Base-by-base conservation (phyloP, 306 rosid genomes). In the Rosa lucieae region DNA sequence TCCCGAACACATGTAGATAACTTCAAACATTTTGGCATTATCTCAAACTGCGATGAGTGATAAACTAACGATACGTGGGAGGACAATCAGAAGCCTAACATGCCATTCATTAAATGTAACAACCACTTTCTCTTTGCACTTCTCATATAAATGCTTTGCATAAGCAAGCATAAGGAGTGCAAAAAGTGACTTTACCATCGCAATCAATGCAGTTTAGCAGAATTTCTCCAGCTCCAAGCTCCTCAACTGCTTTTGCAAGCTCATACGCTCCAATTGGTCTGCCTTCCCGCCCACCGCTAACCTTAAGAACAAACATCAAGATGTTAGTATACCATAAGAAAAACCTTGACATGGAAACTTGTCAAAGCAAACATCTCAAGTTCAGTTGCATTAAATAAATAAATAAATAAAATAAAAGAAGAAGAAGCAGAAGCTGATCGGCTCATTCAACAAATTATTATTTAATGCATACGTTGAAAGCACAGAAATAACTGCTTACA, bases 141-240 rank as follows among this genome's bases (percentile, higher is more conserved):
- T 69, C 29, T 18, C 29, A 53, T 32, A 43, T 3, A 61, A 56
- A 29, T 7, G 48, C 10, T 73, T 71, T 23, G 47, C 59, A 62
- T 5, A 6, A 13, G 21, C 2, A 26, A 61, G 17, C 43, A 35
- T 44, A 73, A 66, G 65, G 65, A 77, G 5, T 26, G 44, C 39
- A 62, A 37, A n/a, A 6, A 74, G 56, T 84, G 63, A 81, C 62
- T 53, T 85, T 63, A 96, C 99, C 99, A 78, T 96, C 99, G 46
- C 97, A 96, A 58, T 95, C 98, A 6, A 95, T 95, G 92, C 99
- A 95, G 78, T 96, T 96, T 47, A 96, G 89, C 73, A 93, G 89
- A 85, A 96, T 96, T 87, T 96, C 99, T 75, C 99, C 99, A 77
- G 99, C 97, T 78, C 99, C 99, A 70, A 96, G 94, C 75, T 91